Conservation (phyloP, 306 rosid genomes). For the Rosa persica region DNA sequence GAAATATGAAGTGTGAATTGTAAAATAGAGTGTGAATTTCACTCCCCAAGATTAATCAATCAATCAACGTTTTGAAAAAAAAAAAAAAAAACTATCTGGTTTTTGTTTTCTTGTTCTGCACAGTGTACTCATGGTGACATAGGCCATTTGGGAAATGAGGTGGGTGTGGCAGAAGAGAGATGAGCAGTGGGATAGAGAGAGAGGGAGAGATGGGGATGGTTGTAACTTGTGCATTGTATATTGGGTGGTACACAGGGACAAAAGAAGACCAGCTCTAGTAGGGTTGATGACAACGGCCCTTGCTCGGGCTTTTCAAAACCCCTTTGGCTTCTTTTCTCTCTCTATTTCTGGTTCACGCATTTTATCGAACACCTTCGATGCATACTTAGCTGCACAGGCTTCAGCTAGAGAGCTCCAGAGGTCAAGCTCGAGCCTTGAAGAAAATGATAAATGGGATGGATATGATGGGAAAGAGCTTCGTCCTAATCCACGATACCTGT, state of each 20-base stretch:
- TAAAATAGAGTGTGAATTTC: too few relatives aligned
- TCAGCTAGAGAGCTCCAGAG: neutral
- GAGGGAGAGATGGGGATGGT: slow-evolving; percentile 23
- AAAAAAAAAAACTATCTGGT: neutral
- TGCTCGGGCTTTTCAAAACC: slow-evolving; percentile 23
- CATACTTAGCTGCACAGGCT: slow-evolving; percentile 1
- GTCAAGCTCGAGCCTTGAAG: neutral
- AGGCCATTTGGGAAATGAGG: slow-evolving; percentile 16
- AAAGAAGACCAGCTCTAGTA: slow-evolving; percentile 43
- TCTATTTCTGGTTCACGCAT: slow-evolving; percentile 2
- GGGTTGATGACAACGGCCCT: slow-evolving; percentile 39
- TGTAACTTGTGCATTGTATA: slow-evolving; percentile 21
- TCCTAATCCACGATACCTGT: slow-evolving; percentile 88
- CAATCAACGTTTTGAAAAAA: neutral
- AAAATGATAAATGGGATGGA: slow-evolving; percentile 45
- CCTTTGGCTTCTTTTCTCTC: slow-evolving; percentile 12
- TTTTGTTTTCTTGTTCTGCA: neutral
- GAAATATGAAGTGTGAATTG: too few relatives aligned
- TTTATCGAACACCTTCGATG: neutral
- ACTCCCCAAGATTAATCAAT: neutral
- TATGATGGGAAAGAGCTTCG: slow-evolving; percentile 69
- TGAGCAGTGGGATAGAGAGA: slow-evolving; percentile 16
- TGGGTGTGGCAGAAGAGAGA: slow-evolving; percentile 16
- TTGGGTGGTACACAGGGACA: slow-evolving; percentile 41
- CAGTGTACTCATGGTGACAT: slow-evolving; percentile 11